phyloP scores from a whole-genome alignment of 2,329 filamentous ascomycete species.

The Talaromyces rugulosus region DNA sequence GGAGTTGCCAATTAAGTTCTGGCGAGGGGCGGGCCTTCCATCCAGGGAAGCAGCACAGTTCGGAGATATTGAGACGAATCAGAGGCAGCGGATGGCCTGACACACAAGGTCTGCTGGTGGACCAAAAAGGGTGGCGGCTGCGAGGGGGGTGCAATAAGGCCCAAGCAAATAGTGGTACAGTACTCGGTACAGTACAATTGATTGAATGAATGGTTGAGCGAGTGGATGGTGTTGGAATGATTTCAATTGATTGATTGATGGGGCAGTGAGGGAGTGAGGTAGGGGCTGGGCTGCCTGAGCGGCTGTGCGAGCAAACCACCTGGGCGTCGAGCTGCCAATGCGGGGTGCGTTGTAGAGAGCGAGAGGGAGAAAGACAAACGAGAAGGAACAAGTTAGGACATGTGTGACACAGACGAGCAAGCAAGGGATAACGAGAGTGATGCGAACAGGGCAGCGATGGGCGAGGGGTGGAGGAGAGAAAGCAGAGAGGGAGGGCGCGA shows the following conservation, averaged over 20 bases:
- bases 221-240: background rate
- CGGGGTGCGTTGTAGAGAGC: background rate
- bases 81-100: background rate
- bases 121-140: slow-evolving; percentile 2
- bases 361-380: background rate
- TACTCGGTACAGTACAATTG: background rate
- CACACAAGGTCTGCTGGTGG: background rate
- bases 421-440: background rate
- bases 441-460: background rate
- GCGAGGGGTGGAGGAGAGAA: background rate
- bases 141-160: slow-evolving; percentile 10
- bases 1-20: background rate
- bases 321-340: background rate
- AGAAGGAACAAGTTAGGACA: background rate
- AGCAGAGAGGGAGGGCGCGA: background rate
- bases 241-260: background rate
- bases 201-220: background rate
- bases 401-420: background rate
- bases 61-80: slow-evolving; percentile 7
- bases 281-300: background rate
- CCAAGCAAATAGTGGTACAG: background rate
- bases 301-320: background rate
- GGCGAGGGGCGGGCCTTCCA: slow-evolving; percentile 8
- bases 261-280: background rate
- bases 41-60: slow-evolving; percentile 3